These are phyloP conservation scores for Lumnitzera racemosa DNA, from an alignment of 345 rosid genomes.

Conservation along the genomic window DNA sequence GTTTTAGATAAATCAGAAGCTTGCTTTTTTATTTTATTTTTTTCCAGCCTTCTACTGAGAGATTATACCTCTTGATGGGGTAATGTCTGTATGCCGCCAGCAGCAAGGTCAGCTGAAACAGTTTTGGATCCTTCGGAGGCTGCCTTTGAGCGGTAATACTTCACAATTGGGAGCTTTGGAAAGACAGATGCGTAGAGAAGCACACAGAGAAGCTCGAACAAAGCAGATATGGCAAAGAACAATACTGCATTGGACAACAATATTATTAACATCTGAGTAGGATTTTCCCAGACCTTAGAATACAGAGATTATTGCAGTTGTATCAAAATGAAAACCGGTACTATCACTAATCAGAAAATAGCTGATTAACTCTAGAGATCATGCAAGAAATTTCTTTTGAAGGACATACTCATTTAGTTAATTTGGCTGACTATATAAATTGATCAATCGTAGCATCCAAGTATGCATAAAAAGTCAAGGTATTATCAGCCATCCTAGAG, in stretches of 20 bases:
- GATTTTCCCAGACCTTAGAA: too few species aligned
- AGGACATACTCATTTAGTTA: too few species aligned
- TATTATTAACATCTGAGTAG: not conserved
- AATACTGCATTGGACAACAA: slow-evolving; percentile 26
- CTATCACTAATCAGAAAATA: too few species aligned
- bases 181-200: slow-evolving; percentile 54
- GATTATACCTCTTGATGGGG: slow-evolving; percentile 15
- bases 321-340: too few species aligned
- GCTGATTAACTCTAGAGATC: too few species aligned
- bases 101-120: slow-evolving; percentile 68
- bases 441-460: too few species aligned
- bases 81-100: slow-evolving; percentile 51
- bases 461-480: too few species aligned
- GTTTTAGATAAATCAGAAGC: not conserved
- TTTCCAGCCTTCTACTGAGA: not conserved
- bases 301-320: too few species aligned
- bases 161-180: slow-evolving; percentile 71
- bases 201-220: slow-evolving; percentile 58
- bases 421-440: too few species aligned
- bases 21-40: too few species aligned
- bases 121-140: slow-evolving; percentile 85
- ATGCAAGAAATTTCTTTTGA: too few species aligned
- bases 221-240: slow-evolving; percentile 49
- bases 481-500: too few species aligned
- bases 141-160: slow-evolving; percentile 74